Base-by-base conservation (phyloP, 345 rosid species). In the Lumnitzera racemosa region DNA sequence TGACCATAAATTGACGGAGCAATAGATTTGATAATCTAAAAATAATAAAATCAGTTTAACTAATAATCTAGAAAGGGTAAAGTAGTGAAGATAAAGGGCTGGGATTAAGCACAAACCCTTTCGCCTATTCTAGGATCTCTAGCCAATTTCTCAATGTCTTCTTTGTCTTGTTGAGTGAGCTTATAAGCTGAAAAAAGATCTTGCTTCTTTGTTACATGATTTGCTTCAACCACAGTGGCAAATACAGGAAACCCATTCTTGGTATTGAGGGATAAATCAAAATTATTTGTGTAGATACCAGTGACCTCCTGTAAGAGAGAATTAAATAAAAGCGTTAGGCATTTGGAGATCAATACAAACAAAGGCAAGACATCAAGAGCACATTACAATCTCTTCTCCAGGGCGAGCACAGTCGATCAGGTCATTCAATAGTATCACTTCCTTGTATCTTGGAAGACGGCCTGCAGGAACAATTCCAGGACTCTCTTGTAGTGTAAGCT, bases 381-480 rank as follows among this genome's bases (percentile, higher is more conserved):
- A 67, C 48, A 43, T 9, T 78, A 94, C 99, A 73, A 94, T 86
- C 78, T 90, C 97, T 78, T 94, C 99, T 51, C 97, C 99, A 17
- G 97, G 96, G 62, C 89, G 89, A 47, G 99, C 99, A 58, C 99
- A 94, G 68, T 86, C 97, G 67, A 90, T 94, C 71, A 94, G 82
- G 72, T 94, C 99, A 70, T 90, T 90, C 68, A 94, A 64, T 64
- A 90, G 70, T 65, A 94, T 94, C 69, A 94, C 96, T 84, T 94
- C 97, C 78, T 94, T 94, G 86, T 84, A 84, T 86, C 99, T 84
- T 53, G 99, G 97, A 70, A 94, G 97, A 67, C 97, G 81, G 51
- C 99, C 99, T 25, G 99, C 99, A 64, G 97, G 99, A 51, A 94
- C 97, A 61, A 87, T 94, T 74, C 97, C 97, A 53, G 99, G 99